Base-by-base conservation (phyloP, 306 rosid species). In the Trifolium fragiferum region DNA sequence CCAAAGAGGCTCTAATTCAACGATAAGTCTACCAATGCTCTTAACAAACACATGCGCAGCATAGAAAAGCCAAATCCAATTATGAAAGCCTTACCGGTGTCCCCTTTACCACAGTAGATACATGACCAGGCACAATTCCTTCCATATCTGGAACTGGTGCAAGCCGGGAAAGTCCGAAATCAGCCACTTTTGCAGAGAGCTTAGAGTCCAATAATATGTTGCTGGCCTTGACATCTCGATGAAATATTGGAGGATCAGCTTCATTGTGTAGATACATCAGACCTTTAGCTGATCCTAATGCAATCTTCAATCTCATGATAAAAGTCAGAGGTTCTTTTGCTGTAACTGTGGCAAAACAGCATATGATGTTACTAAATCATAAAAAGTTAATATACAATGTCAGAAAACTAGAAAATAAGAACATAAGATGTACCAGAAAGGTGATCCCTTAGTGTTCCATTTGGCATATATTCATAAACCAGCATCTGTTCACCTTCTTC, bases 231-330 rank as follows among this genome's bases (percentile, higher is more conserved):
- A 95, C 86, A 74, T 95, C 99, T 66, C 99, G 84, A 78, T 95
- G 99, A 75, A 92, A 95, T 85, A 95, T 86, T 2, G 99, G 99
- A 84, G 99, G 99, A 86, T 95, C 87, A 14, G 98, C 99, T 89
- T 92, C 99, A 0, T 92, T 84, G 70, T 95, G 99, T 10, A 95
- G 92, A 82, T 95, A 95, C 44, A 82, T 80, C 67, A 95, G 90
- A 54, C 99, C 99, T 85, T 88, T 95, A 38, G 98, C 91, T 58
- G 97, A 84, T 25, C 86, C 99, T 78, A 89, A 70, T 4, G 99
- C 93, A 9, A 90, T 84, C 82, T 81, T 87, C 82, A 92, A 80
- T 86, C 99, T 90, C 85, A 71, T 75, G 57, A 84, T 78, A 66
- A 92, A 95, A 77, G 87, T 87, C 50, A 80, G 75, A 21, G 98